Evolutionary conservation across 495 filamentous ascomycete species (phyloP).

Genomic region (Neurospora sp.): DNA sequence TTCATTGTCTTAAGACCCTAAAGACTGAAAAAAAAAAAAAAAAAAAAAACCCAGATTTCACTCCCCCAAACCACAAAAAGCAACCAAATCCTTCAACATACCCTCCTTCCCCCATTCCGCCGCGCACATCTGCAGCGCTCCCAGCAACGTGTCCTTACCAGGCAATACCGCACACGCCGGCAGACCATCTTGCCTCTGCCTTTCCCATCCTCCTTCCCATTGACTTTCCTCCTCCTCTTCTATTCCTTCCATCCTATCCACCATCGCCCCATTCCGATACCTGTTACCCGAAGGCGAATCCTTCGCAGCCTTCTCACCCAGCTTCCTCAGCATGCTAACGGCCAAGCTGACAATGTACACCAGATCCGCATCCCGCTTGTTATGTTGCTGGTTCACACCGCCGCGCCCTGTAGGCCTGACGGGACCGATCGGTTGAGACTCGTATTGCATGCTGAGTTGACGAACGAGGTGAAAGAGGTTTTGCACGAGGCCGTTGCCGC

Average conservation of each 20-base stretch:
- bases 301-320: constrained; percentile 61
- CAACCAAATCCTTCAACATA: constrained; percentile 63
- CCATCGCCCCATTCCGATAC: background rate
- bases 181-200: constrained; percentile 24
- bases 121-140: constrained; percentile 51
- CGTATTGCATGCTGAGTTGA: constrained; percentile 51
- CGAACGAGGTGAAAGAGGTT: constrained; percentile 65
- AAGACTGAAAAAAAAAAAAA: background rate
- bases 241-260: background rate
- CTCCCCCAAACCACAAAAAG: constrained; percentile 10
- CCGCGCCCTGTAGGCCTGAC: constrained; percentile 11
- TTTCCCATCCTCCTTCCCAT: background rate
- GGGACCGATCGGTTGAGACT: constrained; percentile 22
- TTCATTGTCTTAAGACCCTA: background rate
- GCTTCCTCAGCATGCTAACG: constrained; percentile 54
- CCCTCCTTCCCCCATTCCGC: constrained; percentile 42
- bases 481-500: constrained; percentile 74
- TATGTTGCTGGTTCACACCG: constrained; percentile 18
- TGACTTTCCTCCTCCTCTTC: background rate
- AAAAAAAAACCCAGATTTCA: too few relatives aligned
- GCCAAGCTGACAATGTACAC: constrained; percentile 59
- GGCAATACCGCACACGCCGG: constrained; percentile 55
- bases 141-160: constrained; percentile 58
- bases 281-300: constrained; percentile 14
- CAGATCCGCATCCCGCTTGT: constrained; percentile 35